A percentile compares a stretch with the other conserved stretches of the same genome.
Evolutionary conservation across 805 yeast species (phyloP).

Genomic region (Priceomyces medius): DNA sequence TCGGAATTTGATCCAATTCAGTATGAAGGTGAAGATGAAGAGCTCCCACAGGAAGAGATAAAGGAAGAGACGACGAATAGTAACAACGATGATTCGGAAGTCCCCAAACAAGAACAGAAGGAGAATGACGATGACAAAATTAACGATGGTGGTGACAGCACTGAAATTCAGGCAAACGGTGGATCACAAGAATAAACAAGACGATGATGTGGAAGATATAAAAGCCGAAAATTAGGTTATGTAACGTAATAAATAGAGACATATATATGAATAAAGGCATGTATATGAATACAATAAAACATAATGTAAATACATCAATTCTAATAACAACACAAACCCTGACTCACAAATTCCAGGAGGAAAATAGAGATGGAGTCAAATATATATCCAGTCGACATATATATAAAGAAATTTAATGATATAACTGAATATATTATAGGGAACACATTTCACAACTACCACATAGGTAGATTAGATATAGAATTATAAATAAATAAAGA

Average conservation of each 20-base stretch:
- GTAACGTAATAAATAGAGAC: too few relatives aligned
- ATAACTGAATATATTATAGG: too few relatives aligned
- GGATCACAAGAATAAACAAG: background rate
- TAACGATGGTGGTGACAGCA: background rate
- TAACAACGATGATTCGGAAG: constrained; percentile 17
- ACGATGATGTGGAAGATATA: constrained; percentile 2
- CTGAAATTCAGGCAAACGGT: background rate
- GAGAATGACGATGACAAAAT: background rate
- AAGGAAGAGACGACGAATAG: constrained; percentile 27
- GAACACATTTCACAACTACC: too few relatives aligned
- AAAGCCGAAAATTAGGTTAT: background rate
- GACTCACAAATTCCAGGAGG: too few relatives aligned
- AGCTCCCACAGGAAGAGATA: constrained; percentile 38
- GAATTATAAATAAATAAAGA: too few relatives aligned
- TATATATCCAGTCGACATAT: too few relatives aligned
- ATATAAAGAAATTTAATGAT: too few relatives aligned
- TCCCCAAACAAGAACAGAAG: too few relatives aligned
- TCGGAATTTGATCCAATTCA: constrained; percentile 77
- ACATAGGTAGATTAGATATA: too few relatives aligned
- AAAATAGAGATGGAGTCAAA: too few relatives aligned
- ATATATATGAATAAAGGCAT: constrained; percentile 1
- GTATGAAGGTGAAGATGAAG: constrained; percentile 63
- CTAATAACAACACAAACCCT: too few relatives aligned
- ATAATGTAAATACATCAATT: too few relatives aligned
- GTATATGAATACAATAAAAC: constrained; percentile 20